Percentiles rank a stretch among this genome's conserved stretches.
Evolutionary conservation across 73 alveolate species (phyloP).

Genomic region (Tetrahymena borealis): DNA sequence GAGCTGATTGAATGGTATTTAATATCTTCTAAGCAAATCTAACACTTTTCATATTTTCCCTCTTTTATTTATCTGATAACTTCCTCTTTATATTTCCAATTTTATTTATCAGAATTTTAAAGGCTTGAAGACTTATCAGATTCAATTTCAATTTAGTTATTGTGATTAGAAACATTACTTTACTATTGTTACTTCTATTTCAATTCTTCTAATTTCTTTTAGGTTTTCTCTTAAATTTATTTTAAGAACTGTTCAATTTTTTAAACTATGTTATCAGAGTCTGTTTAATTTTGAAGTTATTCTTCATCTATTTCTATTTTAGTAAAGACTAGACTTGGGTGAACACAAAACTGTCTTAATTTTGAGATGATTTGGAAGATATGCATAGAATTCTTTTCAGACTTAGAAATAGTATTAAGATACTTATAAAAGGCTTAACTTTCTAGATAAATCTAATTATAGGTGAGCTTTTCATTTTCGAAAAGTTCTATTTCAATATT

Average conservation of each 20-base stretch:
- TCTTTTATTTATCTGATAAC: constrained; percentile 34
- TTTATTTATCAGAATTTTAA: background rate
- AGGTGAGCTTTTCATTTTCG: constrained; percentile 13
- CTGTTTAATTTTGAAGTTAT: background rate
- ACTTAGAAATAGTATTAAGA: background rate
- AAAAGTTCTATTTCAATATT: background rate
- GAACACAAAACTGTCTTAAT: constrained; percentile 50
- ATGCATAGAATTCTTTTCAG: constrained; percentile 19
- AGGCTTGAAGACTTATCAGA: too few relatives aligned
- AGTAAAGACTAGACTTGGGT: constrained; percentile 34
- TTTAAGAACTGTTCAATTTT: constrained; percentile 1
- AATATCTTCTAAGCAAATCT: constrained; percentile 38
- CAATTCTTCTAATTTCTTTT: too few relatives aligned
- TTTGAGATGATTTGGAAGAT: constrained; percentile 42
- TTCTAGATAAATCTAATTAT: constrained; percentile 4
- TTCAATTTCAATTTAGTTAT: too few relatives aligned
- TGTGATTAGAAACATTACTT: too few relatives aligned
- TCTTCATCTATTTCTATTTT: background rate
- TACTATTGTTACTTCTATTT: too few relatives aligned
- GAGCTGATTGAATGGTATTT: constrained; percentile 39
- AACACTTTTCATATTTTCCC: constrained; percentile 27
- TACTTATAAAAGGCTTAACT: constrained; percentile 5
- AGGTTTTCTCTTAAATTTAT: too few relatives aligned
- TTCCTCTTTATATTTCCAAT: constrained; percentile 16
- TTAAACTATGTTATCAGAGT: constrained; percentile 2